Evolutionary conservation across 2,329 filamentous ascomycete genomes (phyloP), one percentile per base, ranked within the genome.

Genomic region (Hypoxylon sp.): DNA sequence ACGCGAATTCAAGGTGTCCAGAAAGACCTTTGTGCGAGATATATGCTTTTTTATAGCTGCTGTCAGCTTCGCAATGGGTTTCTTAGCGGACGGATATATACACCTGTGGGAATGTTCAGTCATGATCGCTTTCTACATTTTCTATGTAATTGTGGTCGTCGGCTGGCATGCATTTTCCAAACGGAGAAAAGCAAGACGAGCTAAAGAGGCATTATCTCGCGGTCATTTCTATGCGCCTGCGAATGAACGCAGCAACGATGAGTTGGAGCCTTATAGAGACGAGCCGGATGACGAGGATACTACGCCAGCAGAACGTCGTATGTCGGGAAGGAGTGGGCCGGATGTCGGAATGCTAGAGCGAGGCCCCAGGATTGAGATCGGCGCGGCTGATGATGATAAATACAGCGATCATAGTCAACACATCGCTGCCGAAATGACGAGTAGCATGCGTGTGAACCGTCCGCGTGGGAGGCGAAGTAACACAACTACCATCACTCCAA

Each of bases 11-110:
- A 92, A 91, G 72, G 96, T 99, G 58, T 92, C 93, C 59, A 91
- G 90, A 75, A 93, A 92, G 79, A 96, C 94, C 37, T 99, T 98
- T 78, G 87, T 98, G 22, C 88, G 96, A 71, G 96, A 99, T 77
- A 92, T 98, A 10, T 87, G 90, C 64, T 99, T 98, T 83, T 99
- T 99, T 79, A 92, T 97, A 63, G 85, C 93, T 11, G 93, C 96
- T 0, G 91, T 96, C 14, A 86, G 87, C 67, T 98, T 98, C 80
- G 94, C 92, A 77, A 92, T 98, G 87, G 83, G 91, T 2, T 95
- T 98, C 74, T 81, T 99, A 19, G 90, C 91, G 37, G 96, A 99
- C 78, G 95, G 95, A 0, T 87, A 88, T 64, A 84, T 99, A 57
- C 88, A 92, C 69, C 81, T 96, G 5, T 98, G 94, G 94, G 96